Percentiles rank a stretch among this genome's conserved stretches.
Conservation (phyloP, 2,329 filamentous ascomycete genomes). For the Verticillium longisporum region DNA sequence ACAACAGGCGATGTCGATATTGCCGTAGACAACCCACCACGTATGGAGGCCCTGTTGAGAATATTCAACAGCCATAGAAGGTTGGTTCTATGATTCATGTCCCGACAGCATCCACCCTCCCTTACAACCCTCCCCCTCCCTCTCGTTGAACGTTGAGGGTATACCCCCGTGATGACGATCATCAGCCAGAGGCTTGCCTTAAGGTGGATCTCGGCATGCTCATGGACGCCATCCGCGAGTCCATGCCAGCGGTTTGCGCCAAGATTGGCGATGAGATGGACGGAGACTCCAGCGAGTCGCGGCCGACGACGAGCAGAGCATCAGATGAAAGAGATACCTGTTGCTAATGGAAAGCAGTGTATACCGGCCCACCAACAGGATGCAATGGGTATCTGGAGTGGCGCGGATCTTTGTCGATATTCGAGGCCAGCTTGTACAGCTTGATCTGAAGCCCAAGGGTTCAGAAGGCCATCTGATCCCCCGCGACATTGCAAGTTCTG, state of each 20-base stretch:
- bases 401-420: background rate
- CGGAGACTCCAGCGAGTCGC: conserved; percentile 28
- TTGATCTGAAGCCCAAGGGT: background rate
- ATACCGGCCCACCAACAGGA: background rate
- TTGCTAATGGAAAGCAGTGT: no score
- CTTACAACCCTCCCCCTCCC: background rate
- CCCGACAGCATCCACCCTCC: background rate
- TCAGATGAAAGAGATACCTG: background rate
- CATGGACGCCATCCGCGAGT: conserved; percentile 79
- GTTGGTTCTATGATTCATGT: background rate
- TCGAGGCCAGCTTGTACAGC: background rate
- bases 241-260: conserved; percentile 75
- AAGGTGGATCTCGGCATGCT: conserved; percentile 92
- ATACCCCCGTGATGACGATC: no score
- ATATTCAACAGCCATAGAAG: background rate
- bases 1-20: background rate
- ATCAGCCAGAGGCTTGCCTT: conserved; percentile 29
- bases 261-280: conserved; percentile 80
- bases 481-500: background rate
- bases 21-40: background rate
- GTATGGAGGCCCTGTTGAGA: background rate
- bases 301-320: conserved; percentile 19
- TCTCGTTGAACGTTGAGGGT: no score
- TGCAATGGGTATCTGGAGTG: background rate
- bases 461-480: background rate